phyloP scores from a whole-genome alignment of 1,284 basidiomycete genomes.

The Ceratorhiza oryzae-sativae region DNA sequence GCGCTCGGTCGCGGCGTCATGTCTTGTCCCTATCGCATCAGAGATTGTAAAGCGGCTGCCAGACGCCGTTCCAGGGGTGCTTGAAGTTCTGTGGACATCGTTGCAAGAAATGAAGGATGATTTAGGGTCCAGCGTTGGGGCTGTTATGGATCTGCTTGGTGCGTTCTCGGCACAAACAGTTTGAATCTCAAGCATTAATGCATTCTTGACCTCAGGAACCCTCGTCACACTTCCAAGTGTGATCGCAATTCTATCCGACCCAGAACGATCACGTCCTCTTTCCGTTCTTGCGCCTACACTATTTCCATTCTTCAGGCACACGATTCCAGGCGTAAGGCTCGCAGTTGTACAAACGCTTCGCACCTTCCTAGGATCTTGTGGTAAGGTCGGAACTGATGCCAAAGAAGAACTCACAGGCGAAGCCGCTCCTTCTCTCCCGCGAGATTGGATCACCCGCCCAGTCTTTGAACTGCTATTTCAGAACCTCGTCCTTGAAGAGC shows the following conservation, averaged over 20 bases:
- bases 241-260: conserved; percentile 75
- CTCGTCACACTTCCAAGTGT: conserved; percentile 84
- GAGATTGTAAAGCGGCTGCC: conserved; percentile 82
- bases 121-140: conserved; percentile 93
- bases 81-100: conserved; percentile 91
- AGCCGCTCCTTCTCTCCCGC: conserved; percentile 63
- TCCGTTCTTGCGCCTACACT: conserved; percentile 83
- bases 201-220: conserved; percentile 61
- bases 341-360: conserved; percentile 91
- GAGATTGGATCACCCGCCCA: conserved; percentile 81
- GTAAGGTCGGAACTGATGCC: background rate
- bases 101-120: conserved; percentile 95
- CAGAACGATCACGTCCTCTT: conserved; percentile 72
- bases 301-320: conserved; percentile 98
- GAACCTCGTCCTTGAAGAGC: conserved; percentile 94
- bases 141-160: conserved; percentile 97
- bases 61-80: conserved; percentile 72
- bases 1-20: conserved; percentile 92
- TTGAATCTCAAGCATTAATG: conserved; percentile 36
- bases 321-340: conserved; percentile 91
- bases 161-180: conserved; percentile 43
- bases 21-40: conserved; percentile 84
- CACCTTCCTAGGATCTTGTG: conserved; percentile 68
- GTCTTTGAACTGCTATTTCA: conserved; percentile 91
- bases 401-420: background rate